Conservation (phyloP, 495 filamentous ascomycete species). For the Parachaetomium inaequale region DNA sequence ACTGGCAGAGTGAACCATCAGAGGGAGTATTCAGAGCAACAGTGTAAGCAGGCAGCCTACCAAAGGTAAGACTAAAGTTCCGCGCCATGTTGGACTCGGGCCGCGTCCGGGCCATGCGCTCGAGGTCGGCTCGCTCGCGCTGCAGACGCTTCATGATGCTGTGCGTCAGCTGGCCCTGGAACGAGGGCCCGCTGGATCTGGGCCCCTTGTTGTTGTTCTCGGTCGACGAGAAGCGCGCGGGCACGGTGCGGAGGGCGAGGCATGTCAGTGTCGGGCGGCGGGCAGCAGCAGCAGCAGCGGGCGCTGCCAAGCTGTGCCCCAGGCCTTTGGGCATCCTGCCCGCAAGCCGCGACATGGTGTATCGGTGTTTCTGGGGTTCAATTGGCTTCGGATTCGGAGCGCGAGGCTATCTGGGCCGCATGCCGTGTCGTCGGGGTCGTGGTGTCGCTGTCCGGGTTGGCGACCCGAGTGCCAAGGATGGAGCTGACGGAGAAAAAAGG, state of each 20-base stretch:
- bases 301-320: constrained; percentile 7
- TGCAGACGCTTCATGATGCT: constrained; percentile 73
- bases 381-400: constrained; percentile 48
- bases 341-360: constrained; percentile 34
- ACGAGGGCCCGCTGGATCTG: constrained; percentile 43
- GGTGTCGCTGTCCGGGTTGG: constrained; percentile 8
- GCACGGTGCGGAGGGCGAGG: constrained; percentile 9
- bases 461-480: constrained; percentile 8
- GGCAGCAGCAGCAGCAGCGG: constrained; percentile 1
- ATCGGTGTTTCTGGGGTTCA: constrained; percentile 14
- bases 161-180: constrained; percentile 84
- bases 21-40: neutral
- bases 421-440: neutral
- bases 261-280: constrained; percentile 9
- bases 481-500: constrained; percentile 6
- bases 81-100: constrained; percentile 51
- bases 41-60: constrained; percentile 36
- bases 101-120: constrained; percentile 57
- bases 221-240: constrained; percentile 23
- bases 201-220: constrained; percentile 27
- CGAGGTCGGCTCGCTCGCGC: constrained; percentile 67
- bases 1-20: constrained; percentile 31
- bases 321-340: constrained; percentile 30
- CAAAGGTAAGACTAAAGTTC: constrained; percentile 60
- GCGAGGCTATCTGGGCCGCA: constrained; percentile 3